Percentiles rank a stretch among this genome's conserved stretches.
phyloP scores from a whole-genome alignment of 805 yeast genomes.

The Metschnikowia rubicola region DNA sequence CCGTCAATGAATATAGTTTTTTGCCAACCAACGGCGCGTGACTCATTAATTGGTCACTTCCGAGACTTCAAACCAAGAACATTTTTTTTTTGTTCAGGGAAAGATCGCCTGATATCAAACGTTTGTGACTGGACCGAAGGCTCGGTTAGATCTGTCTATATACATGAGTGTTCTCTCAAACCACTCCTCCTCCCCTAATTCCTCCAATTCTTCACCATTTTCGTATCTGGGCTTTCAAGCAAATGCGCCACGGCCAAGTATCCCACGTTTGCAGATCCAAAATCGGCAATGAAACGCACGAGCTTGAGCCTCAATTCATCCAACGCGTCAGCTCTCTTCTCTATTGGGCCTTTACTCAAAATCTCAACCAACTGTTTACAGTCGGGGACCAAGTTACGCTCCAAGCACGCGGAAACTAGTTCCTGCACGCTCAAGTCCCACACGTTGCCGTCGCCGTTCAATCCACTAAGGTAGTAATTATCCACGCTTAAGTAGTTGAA shows the following conservation, averaged over 20 bases:
- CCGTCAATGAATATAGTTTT: too few relatives aligned
- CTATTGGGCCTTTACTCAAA: slow-evolving; percentile 14
- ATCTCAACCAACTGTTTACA: slow-evolving; percentile 21
- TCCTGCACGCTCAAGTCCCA: slow-evolving; percentile 49
- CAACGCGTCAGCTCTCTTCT: slow-evolving; percentile 15
- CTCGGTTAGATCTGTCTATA: not conserved
- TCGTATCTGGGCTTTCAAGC: slow-evolving; percentile 8
- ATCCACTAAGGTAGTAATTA: slow-evolving; percentile 43
- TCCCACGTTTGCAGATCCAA: slow-evolving; percentile 40
- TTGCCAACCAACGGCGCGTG: too few relatives aligned
- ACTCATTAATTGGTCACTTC: too few relatives aligned
- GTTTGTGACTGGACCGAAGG: too few relatives aligned
- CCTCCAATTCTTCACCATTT: slow-evolving; percentile 5
- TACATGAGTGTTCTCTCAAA: not conserved
- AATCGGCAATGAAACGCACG: slow-evolving; percentile 38
- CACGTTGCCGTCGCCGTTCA: slow-evolving; percentile 38
- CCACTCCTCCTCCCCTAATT: not conserved
- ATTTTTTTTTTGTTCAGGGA: too few relatives aligned
- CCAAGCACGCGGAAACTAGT: slow-evolving; percentile 50
- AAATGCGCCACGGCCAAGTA: slow-evolving; percentile 30
- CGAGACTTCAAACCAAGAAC: too few relatives aligned
- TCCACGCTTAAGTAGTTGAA: slow-evolving; percentile 50
- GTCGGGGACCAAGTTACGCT: slow-evolving; percentile 47
- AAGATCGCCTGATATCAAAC: too few relatives aligned
- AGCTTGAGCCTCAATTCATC: slow-evolving; percentile 36